phyloP scores from a whole-genome alignment of 1,139 yeast species.

The Taphrina deformans region DNA sequence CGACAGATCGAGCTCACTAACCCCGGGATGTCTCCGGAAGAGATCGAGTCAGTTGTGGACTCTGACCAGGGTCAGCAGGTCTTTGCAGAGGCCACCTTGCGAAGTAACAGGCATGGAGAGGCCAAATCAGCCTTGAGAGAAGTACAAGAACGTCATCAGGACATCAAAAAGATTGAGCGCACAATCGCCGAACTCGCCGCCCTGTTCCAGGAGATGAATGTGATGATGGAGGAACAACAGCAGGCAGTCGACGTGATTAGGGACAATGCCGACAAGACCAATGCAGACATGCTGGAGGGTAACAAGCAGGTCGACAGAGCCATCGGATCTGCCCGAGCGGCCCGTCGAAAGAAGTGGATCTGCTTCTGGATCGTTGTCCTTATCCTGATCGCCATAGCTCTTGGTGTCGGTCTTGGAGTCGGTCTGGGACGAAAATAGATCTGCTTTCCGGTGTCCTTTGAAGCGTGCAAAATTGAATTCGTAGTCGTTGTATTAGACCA shows the following conservation, averaged over 20 bases:
- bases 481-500: not conserved
- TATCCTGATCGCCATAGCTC: conserved; percentile 33
- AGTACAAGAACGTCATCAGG: conserved; percentile 95
- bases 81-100: conserved; percentile 89
- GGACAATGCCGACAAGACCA: conserved; percentile 78
- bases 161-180: conserved; percentile 88
- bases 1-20: conserved; percentile 90
- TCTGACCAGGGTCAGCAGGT: conserved; percentile 85
- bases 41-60: conserved; percentile 78
- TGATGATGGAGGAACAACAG: conserved; percentile 93
- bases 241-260: conserved; percentile 81
- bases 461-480: not conserved
- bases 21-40: conserved; percentile 88
- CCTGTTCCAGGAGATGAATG: conserved; percentile 94
- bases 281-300: conserved; percentile 88
- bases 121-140: conserved; percentile 94
- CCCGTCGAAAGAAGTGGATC: conserved; percentile 90
- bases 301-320: conserved; percentile 93
- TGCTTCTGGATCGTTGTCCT: conserved; percentile 61
- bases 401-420: conserved; percentile 31
- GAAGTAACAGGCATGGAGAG: conserved; percentile 92
- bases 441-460: not conserved
- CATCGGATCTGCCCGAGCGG: conserved; percentile 80
- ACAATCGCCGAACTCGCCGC: conserved; percentile 95
- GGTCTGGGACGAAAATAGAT: conserved; percentile 1